Base-by-base conservation (phyloP, 2,329 filamentous ascomycete genomes). In the Fusarium zealandicum region DNA sequence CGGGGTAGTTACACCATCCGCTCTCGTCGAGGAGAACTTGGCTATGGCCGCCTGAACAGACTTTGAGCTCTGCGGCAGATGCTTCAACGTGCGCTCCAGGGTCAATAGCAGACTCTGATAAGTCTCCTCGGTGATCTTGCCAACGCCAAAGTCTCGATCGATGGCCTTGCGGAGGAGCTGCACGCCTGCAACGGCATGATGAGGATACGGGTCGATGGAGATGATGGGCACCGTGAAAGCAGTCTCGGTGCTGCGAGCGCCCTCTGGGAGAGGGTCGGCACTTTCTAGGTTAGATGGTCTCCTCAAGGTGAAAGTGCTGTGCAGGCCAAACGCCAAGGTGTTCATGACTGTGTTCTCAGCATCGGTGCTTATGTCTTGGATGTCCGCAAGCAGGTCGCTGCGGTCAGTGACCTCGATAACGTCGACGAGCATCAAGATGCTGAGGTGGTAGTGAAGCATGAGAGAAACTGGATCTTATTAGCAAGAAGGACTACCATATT, bases 381-480 rank as follows among this genome's bases (percentile, higher is more conserved):
- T 47, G 3, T 65, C 68, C 7, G 32, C 45, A 0, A 72, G 40
- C 1, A 72, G 46, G 20, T 72, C 69, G 11, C 52, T 57, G 2
- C 69, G 65, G 25, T 70, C 64, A 0, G 68, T 65, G 2, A 63
- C 69, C 28, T 72, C 68, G 14, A 72, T 67, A 3, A 66, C 64
- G 20, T 72, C 70, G 1, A 67, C 51, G 1, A 72, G 45, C 63
- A 72, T 69, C 1, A 72, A 33, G 7, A 72, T 71, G 54, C 70
- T 70, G 5, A 72, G 61, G 18, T 72, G 66, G 22, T 72, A 72
- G 33, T 72, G 70, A 10, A 72, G 59, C 70, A 71, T 72, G 1
- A 71, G 63, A 13, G 69, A 70, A 46, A 71, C 69, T 70, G 16
- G 12, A 5, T 8, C 4, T 3, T 2, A 31, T 60, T 0, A 60